A percentile compares a stretch with the other conserved stretches of the same genome.
Conservation (phyloP, 1,139 yeast species). For the Debaryomyces fabryi region DNA sequence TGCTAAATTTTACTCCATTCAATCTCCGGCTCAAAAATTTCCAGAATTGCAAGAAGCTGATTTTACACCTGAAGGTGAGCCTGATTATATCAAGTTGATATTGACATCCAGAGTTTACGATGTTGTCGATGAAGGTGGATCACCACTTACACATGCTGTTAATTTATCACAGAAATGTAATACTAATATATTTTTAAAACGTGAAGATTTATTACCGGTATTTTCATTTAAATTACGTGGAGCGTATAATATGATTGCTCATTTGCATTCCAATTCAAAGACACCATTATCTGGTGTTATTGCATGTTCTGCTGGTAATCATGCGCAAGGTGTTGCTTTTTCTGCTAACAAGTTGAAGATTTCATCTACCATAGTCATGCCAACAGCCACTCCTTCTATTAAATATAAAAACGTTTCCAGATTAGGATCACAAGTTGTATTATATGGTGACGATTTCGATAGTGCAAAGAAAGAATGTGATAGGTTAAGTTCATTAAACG, state of each 20-base stretch:
- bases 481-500: conserved; percentile 66
- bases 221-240: conserved; percentile 96
- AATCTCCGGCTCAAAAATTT: conserved; percentile 25
- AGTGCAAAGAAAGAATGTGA: conserved; percentile 88
- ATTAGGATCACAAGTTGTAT: conserved; percentile 90
- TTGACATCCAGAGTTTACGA: conserved; percentile 93
- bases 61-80: conserved; percentile 61
- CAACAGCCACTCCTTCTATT: conserved; percentile 93
- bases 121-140: conserved; percentile 75
- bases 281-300: conserved; percentile 84
- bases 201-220: conserved; percentile 94
- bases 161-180: conserved; percentile 73
- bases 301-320: conserved; percentile 98
- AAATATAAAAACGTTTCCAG: conserved; percentile 89
- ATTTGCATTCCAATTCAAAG: conserved; percentile 59
- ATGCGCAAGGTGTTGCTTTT: conserved; percentile 98
- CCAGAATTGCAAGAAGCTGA: conserved; percentile 58
- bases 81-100: conserved; percentile 91
- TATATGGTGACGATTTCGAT: conserved; percentile 93
- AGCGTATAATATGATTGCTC: conserved; percentile 95
- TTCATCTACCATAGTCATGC: conserved; percentile 97
- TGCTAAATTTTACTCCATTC: not conserved
- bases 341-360: conserved; percentile 83
- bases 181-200: conserved; percentile 72
- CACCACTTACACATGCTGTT: conserved; percentile 79